These are phyloP conservation scores for Coelastrella sp. DNA, from an alignment of 139 green algal genomes.

Conservation along the genomic window DNA sequence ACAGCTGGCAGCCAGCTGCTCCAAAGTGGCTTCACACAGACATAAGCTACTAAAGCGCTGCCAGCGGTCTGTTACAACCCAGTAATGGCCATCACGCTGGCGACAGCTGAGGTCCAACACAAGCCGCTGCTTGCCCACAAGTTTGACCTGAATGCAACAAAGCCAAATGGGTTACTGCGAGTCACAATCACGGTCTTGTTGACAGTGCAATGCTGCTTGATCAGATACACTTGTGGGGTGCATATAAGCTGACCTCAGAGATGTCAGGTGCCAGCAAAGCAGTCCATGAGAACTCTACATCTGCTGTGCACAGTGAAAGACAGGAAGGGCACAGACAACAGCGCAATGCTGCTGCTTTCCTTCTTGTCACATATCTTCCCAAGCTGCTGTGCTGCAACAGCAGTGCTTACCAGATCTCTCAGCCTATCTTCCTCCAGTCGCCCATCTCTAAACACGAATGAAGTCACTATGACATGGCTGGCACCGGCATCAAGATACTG, in stretches of 20 bases:
- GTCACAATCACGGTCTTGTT: no score
- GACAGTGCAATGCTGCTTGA: no score
- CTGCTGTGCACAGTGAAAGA: no score
- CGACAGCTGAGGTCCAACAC: conserved; percentile 97
- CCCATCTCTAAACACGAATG: conserved; percentile 92
- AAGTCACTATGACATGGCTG: conserved; percentile 98
- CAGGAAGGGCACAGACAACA: no score
- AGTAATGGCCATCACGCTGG: conserved; percentile 74
- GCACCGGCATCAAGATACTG: conserved; percentile 93
- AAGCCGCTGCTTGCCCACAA: conserved; percentile 89
- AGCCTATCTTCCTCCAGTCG: conserved; percentile 88
- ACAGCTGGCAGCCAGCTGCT: conserved; percentile 76
- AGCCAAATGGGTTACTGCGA: no score
- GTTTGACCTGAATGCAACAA: conserved; percentile 67
- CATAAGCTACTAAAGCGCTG: conserved; percentile 68
- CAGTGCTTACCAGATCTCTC: conserved; percentile 78
- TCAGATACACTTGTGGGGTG: no score
- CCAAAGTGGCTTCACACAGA: conserved; percentile 74
- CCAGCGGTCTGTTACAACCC: conserved; percentile 78
- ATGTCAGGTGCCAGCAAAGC: no score
- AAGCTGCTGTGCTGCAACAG: no score
- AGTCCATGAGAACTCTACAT: no score
- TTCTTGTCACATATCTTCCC: no score
- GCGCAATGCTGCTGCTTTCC: no score
- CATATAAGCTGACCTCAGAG: no score